Conservation (phyloP, 257 asterid species). For the Linaria vulgaris region DNA sequence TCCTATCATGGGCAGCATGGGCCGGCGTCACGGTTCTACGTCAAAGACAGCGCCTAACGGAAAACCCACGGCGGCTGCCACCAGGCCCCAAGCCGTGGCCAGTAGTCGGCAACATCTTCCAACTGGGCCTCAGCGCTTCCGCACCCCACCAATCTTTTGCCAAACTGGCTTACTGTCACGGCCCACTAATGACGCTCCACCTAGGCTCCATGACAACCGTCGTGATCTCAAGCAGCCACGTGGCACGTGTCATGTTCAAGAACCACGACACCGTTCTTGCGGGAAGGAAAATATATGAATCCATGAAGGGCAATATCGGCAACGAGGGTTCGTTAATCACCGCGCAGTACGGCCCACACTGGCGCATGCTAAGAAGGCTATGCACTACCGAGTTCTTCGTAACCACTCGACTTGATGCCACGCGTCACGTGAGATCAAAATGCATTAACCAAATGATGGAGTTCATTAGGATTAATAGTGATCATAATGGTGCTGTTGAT, state of each 20-base stretch:
- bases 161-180: constrained; percentile 46
- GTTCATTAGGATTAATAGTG: constrained; percentile 27
- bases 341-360: constrained; percentile 70
- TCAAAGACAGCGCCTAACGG: constrained; percentile 23
- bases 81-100: constrained; percentile 85
- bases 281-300: constrained; percentile 61
- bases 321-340: constrained; percentile 76
- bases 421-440: constrained; percentile 40
- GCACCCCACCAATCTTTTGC: constrained; percentile 55
- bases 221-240: constrained; percentile 54
- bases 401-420: constrained; percentile 45
- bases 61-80: constrained; percentile 39
- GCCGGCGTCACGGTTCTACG: constrained; percentile 15
- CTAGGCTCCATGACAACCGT: constrained; percentile 72
- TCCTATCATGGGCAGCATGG: constrained; percentile 43
- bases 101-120: constrained; percentile 57
- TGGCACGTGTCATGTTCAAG: constrained; percentile 73
- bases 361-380: constrained; percentile 62
- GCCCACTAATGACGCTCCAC: constrained; percentile 59
- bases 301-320: constrained; percentile 62
- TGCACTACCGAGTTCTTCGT: constrained; percentile 65
- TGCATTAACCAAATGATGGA: constrained; percentile 53
- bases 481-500: constrained; percentile 26
- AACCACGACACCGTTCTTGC: constrained; percentile 57
- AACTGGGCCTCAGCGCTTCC: constrained; percentile 37